Conservation (phyloP, 805 yeast species). For the Candida jianshihensis region DNA sequence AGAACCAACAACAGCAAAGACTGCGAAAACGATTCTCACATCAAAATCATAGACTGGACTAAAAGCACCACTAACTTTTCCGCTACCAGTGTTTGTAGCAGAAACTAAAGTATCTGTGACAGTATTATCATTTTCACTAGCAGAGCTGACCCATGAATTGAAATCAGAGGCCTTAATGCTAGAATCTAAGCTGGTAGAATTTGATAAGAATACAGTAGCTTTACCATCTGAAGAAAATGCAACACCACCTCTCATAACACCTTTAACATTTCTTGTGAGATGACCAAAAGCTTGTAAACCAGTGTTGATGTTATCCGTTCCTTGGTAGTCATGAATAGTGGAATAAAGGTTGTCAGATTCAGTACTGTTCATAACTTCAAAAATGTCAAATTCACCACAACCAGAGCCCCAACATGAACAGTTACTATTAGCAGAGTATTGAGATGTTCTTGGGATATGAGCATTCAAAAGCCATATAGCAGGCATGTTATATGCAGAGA, state of each 20-base stretch:
- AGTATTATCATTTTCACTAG: constrained; percentile 23
- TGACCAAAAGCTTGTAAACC: constrained; percentile 56
- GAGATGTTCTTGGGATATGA: constrained; percentile 68
- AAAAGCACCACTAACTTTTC: constrained; percentile 14
- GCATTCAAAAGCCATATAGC: constrained; percentile 75
- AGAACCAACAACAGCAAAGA: constrained; percentile 16
- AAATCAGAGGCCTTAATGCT: constrained; percentile 40
- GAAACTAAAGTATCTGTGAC: constrained; percentile 26
- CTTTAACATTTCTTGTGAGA: constrained; percentile 43
- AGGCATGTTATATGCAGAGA: constrained; percentile 49
- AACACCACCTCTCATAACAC: constrained; percentile 65
- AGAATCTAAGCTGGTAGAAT: constrained; percentile 41
- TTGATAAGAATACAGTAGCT: constrained; percentile 54
- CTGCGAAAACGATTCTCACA: constrained; percentile 16
- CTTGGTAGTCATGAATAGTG: constrained; percentile 73
- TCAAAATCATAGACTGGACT: constrained; percentile 11
- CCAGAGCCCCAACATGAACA: constrained; percentile 78
- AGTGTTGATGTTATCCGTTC: constrained; percentile 50
- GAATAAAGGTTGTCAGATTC: constrained; percentile 49
- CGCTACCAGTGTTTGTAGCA: constrained; percentile 31
- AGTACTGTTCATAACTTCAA: constrained; percentile 64
- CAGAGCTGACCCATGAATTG: constrained; percentile 35
- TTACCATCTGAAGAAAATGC: constrained; percentile 56
- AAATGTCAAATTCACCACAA: constrained; percentile 74
- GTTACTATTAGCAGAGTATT: constrained; percentile 51